A percentile compares a stretch with the other conserved stretches of the same genome.
Evolutionary conservation across 176 grass and related monocot genomes (phyloP).

Genomic region (Musa troglodytarum): DNA sequence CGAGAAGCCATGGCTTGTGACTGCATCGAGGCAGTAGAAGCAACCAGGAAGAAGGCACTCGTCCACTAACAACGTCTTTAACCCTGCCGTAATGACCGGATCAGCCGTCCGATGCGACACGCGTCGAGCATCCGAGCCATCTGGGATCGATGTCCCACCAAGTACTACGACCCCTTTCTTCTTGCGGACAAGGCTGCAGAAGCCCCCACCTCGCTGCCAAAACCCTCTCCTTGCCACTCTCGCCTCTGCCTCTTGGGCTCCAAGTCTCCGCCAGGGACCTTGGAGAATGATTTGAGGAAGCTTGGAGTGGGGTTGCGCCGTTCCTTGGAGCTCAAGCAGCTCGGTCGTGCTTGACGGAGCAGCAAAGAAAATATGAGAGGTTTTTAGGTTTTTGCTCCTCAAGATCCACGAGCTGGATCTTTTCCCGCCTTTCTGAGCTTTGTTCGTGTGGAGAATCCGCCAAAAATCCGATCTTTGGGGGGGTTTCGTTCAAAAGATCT

Average conservation of each 20-base stretch:
- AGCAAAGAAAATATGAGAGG: not conserved
- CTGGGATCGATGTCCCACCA: not conserved
- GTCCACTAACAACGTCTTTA: not conserved
- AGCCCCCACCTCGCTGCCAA: not conserved
- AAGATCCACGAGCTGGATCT: not conserved
- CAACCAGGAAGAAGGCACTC: not conserved
- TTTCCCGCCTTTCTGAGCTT: not conserved
- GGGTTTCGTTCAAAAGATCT: not conserved
- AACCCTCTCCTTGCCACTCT: not conserved
- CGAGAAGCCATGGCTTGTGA: not conserved
- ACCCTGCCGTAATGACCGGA: not conserved
- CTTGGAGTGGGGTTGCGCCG: not conserved
- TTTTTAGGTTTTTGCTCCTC: not conserved
- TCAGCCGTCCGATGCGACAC: not conserved
- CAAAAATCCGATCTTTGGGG: not conserved
- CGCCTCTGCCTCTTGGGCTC: not conserved
- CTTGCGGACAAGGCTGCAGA: not conserved
- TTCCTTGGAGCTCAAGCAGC: not conserved
- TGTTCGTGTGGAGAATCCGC: not conserved
- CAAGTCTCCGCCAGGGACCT: not conserved
- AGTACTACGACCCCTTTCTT: not conserved
- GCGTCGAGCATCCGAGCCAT: not conserved
- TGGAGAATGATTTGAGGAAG: not conserved
- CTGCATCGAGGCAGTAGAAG: not conserved
- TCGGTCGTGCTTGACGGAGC: not conserved